Percentiles rank a stretch among this genome's conserved stretches.
phyloP scores from a whole-genome alignment of 2,329 filamentous ascomycete species.

The Diaporthe caulivora region DNA sequence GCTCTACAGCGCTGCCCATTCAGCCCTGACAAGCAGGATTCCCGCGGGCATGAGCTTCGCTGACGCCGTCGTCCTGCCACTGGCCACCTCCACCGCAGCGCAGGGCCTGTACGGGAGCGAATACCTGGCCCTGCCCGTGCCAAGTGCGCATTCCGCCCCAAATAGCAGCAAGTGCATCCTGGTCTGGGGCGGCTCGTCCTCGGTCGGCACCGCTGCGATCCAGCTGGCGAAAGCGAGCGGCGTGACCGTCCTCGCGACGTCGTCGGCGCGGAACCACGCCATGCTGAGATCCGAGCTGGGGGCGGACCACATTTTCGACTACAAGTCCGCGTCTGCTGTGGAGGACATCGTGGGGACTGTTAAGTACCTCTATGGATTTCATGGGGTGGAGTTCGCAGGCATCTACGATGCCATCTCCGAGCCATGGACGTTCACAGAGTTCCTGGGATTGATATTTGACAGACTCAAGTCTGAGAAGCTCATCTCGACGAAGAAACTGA shows the following conservation, averaged over 20 bases:
- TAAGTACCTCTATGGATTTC: not conserved
- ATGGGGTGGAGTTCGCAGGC: constrained; percentile 3
- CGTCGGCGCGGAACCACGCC: constrained; percentile 33
- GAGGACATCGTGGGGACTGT: constrained; percentile 27
- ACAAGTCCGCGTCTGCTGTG: constrained; percentile 18
- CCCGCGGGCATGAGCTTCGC: constrained; percentile 20
- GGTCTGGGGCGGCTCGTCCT: constrained; percentile 39
- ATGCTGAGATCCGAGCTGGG: constrained; percentile 11
- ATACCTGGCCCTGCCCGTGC: constrained; percentile 18
- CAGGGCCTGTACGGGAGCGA: constrained; percentile 31
- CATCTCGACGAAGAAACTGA: constrained; percentile 10
- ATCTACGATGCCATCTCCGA: constrained; percentile 34
- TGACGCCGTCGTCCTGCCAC: constrained; percentile 32
- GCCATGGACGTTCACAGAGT: constrained; percentile 2
- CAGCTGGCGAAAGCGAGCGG: constrained; percentile 38
- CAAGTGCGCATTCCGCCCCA: constrained; percentile 34
- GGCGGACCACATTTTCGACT: constrained; percentile 35
- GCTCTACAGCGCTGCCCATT: constrained; percentile 29
- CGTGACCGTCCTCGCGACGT: constrained; percentile 35
- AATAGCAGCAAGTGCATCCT: constrained; percentile 19
- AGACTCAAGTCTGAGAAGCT: not conserved
- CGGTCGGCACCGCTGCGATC: constrained; percentile 33
- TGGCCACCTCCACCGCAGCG: constrained; percentile 35
- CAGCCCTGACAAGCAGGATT: constrained; percentile 17
- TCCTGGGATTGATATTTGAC: not conserved